Evolutionary conservation across 73 alveolate genomes (phyloP).

Genomic region (Diophrys sp.): DNA sequence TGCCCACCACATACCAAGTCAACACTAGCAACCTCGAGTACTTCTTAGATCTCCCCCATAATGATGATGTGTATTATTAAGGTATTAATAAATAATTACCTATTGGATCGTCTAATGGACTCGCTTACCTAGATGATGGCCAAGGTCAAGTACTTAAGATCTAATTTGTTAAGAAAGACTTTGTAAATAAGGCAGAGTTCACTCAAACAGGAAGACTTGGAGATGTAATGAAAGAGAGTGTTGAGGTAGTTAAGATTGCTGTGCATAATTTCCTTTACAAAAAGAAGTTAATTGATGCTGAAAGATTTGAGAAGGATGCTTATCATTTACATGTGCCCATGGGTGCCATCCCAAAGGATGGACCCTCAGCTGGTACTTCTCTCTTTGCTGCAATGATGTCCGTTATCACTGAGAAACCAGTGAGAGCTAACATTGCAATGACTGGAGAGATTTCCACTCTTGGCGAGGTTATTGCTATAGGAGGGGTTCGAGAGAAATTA

Average conservation of each 20-base stretch:
- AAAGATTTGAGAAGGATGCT: slow-evolving; percentile 39
- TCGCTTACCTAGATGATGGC: slow-evolving; percentile 66
- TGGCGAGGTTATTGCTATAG: slow-evolving; percentile 77
- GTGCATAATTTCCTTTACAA: slow-evolving; percentile 59
- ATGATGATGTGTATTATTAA: slow-evolving; percentile 52
- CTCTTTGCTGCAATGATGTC: slow-evolving; percentile 71
- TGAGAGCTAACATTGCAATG: slow-evolving; percentile 65
- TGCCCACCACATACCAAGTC: slow-evolving; percentile 30
- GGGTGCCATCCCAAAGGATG: slow-evolving; percentile 88
- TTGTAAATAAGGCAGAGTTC: slow-evolving; percentile 42
- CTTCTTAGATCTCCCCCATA: slow-evolving; percentile 53
- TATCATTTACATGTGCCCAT: slow-evolving; percentile 73
- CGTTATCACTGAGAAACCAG: slow-evolving; percentile 50
- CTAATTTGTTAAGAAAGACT: slow-evolving; percentile 43
- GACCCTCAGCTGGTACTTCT: slow-evolving; percentile 84
- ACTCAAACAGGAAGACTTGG: slow-evolving; percentile 78
- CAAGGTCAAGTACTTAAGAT: slow-evolving; percentile 56
- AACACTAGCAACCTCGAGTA: slow-evolving; percentile 46
- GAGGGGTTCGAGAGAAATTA: slow-evolving; percentile 69
- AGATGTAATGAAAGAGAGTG: slow-evolving; percentile 70
- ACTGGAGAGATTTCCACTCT: slow-evolving; percentile 81
- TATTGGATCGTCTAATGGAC: slow-evolving; percentile 49
- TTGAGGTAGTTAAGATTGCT: slow-evolving; percentile 73
- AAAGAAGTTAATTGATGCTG: slow-evolving; percentile 12
- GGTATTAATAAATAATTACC: slow-evolving; percentile 50